phyloP scores from a whole-genome alignment of 345 rosid genomes.

The Aquilaria malaccensis region DNA sequence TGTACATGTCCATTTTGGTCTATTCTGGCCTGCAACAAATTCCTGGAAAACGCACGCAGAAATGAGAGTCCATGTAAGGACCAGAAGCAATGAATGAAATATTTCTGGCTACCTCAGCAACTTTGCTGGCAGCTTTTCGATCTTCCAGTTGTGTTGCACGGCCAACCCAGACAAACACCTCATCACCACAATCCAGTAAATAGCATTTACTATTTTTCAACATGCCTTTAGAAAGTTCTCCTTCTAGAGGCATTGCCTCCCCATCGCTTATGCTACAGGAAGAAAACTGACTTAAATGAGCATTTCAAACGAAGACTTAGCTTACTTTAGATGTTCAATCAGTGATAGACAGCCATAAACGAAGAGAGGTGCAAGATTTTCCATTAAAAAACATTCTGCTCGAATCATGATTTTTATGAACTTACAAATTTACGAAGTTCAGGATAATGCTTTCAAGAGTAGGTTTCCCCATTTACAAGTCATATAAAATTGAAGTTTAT shows the following conservation, averaged over 20 bases:
- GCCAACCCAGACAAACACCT: conserved; percentile 90
- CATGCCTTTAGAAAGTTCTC: conserved; percentile 67
- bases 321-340: too few species aligned
- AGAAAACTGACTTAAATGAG: not conserved
- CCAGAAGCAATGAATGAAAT: conserved; percentile 6
- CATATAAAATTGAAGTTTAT: too few species aligned
- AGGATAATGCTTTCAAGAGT: not conserved
- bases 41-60: conserved; percentile 45
- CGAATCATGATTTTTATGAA: not conserved
- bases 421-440: not conserved
- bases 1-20: conserved; percentile 78
- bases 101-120: conserved; percentile 57
- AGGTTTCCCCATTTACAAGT: conserved; percentile 12
- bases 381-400: too few species aligned
- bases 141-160: conserved; percentile 89
- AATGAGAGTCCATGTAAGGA: conserved; percentile 17
- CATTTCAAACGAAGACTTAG: not conserved
- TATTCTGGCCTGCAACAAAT: conserved; percentile 62
- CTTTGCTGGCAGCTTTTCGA: conserved; percentile 72
- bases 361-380: too few species aligned
- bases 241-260: conserved; percentile 51
- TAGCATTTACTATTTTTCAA: conserved; percentile 84
- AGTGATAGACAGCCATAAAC: too few species aligned
- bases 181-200: conserved; percentile 72
- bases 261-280: conserved; percentile 59